Percentiles rank a stretch among this genome's conserved stretches.
These are phyloP conservation scores for Lasiodiplodia sp. DNA, from an alignment of 2,329 filamentous ascomycete species.

Conservation along the genomic window DNA sequence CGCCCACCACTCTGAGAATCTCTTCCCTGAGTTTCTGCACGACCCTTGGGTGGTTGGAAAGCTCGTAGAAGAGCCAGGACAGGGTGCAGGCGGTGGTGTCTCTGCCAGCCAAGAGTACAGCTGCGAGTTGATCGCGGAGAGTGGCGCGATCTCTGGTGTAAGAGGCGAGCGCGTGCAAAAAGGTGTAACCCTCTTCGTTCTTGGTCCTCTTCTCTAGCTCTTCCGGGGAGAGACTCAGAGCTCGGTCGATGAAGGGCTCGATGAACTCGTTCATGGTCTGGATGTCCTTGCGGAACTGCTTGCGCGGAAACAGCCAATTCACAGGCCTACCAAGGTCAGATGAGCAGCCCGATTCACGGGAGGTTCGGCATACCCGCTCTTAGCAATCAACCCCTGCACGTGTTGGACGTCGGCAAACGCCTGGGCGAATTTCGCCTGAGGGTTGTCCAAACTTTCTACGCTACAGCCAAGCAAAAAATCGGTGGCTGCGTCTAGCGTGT, in stretches of 20 bases:
- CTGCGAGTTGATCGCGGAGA: constrained; percentile 84
- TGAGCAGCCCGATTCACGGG: not conserved
- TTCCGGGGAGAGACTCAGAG: constrained; percentile 71
- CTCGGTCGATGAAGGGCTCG: constrained; percentile 76
- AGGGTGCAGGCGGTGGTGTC: constrained; percentile 88
- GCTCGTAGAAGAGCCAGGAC: constrained; percentile 83
- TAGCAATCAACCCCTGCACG: constrained; percentile 72
- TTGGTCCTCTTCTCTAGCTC: constrained; percentile 79
- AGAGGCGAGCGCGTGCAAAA: constrained; percentile 82
- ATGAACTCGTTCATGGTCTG: constrained; percentile 78
- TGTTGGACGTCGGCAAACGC: constrained; percentile 82
- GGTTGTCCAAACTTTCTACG: constrained; percentile 67
- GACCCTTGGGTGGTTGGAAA: constrained; percentile 73
- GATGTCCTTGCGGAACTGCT: constrained; percentile 68
- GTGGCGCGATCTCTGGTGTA: constrained; percentile 75
- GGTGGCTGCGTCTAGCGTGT: constrained; percentile 83
- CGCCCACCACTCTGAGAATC: constrained; percentile 72
- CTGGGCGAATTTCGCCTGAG: constrained; percentile 74
- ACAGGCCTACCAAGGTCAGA: constrained; percentile 59
- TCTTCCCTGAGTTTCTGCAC: constrained; percentile 75
- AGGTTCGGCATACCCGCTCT: constrained; percentile 61
- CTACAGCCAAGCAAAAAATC: constrained; percentile 85
- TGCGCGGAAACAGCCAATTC: constrained; percentile 67
- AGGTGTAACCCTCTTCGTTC: constrained; percentile 77
- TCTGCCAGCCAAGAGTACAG: constrained; percentile 81